Evolutionary conservation across 495 filamentous ascomycete species (phyloP).

Genomic region (Neurospora intermedia): DNA sequence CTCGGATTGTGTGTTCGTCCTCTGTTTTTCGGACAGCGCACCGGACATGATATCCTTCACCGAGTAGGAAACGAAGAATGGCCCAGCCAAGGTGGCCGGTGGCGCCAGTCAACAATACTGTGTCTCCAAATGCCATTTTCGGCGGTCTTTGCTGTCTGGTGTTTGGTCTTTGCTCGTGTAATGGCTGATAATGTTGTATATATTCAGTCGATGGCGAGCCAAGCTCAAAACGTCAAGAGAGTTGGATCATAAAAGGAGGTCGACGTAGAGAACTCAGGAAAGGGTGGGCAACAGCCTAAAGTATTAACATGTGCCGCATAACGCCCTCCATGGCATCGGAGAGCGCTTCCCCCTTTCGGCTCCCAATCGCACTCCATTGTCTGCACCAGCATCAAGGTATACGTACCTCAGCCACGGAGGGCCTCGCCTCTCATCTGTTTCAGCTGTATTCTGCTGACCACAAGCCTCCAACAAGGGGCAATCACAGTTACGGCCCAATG

Average conservation of each 20-base stretch:
- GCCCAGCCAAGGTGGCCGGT: constrained; percentile 9
- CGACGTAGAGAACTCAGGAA: background rate
- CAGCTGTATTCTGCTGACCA: background rate
- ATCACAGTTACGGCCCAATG: background rate
- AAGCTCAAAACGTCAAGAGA: background rate
- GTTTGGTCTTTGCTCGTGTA: background rate
- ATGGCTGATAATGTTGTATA: background rate
- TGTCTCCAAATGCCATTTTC: background rate
- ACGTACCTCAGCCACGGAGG: background rate
- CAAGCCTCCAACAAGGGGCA: background rate
- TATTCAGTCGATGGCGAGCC: background rate
- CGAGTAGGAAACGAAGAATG: constrained; percentile 24
- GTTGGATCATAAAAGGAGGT: background rate
- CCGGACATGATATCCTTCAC: constrained; percentile 32
- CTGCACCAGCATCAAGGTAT: background rate
- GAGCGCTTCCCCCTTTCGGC: background rate
- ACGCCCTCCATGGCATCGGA: background rate
- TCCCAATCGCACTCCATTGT: background rate
- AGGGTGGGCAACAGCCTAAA: background rate
- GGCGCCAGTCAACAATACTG: background rate
- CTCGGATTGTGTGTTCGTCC: constrained; percentile 18
- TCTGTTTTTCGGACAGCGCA: constrained; percentile 34
- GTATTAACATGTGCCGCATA: background rate
- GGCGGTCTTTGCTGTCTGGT: background rate
- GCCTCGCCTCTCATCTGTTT: background rate